phyloP scores from a whole-genome alignment of 345 rosid species.

The Rhodomyrtus tomentosa region DNA sequence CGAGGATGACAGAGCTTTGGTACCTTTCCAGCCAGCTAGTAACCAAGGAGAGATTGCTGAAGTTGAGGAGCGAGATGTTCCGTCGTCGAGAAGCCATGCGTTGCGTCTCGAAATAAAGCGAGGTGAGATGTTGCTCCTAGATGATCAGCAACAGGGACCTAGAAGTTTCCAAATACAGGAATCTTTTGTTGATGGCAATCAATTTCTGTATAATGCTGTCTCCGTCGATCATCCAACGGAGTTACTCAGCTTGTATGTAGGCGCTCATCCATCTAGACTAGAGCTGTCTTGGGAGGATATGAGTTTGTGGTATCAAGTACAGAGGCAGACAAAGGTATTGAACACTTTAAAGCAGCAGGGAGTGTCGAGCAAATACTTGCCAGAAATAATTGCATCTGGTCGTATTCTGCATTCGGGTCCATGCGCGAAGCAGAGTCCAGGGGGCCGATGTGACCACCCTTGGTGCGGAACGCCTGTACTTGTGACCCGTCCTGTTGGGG shows the following conservation, averaged over 20 bases:
- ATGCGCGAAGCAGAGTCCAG: constrained; percentile 31
- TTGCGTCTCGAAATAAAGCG: constrained; percentile 18
- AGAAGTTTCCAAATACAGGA: constrained; percentile 39
- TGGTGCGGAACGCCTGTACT: constrained; percentile 60
- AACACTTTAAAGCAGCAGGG: constrained; percentile 43
- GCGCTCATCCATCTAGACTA: constrained; percentile 48
- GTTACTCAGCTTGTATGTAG: constrained; percentile 33
- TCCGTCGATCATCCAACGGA: constrained; percentile 21
- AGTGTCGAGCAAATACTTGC: constrained; percentile 32
- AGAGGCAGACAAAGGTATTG: constrained; percentile 55
- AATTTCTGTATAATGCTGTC: constrained; percentile 27
- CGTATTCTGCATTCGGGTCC: constrained; percentile 43
- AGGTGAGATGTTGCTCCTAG: constrained; percentile 37
- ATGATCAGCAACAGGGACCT: constrained; percentile 32
- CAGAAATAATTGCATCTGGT: constrained; percentile 41
- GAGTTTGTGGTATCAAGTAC: constrained; percentile 63
- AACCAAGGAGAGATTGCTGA: constrained; percentile 38
- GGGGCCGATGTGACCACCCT: constrained; percentile 46
- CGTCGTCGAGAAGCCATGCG: constrained; percentile 14
- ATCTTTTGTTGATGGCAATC: constrained; percentile 26
- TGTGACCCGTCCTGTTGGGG: constrained; percentile 45
- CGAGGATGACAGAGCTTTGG: constrained; percentile 21
- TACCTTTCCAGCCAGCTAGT: constrained; percentile 16
- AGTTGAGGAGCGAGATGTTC: constrained; percentile 16
- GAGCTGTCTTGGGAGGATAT: constrained; percentile 65